Base-by-base conservation (phyloP, 1,139 yeast species). In the Saccharomycopsis crataegensis region DNA sequence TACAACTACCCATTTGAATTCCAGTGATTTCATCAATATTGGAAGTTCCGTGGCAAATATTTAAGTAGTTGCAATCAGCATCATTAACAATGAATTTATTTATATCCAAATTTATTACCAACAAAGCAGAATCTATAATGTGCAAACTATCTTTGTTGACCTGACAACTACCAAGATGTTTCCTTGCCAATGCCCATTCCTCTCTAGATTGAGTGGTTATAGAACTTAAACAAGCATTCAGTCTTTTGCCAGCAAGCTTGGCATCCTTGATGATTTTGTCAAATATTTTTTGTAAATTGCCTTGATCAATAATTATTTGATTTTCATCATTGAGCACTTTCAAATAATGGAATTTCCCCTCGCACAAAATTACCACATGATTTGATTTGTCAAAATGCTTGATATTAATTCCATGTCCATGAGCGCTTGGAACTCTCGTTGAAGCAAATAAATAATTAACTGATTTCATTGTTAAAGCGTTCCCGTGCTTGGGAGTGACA, bases 1-100 rank as follows among this genome's bases (percentile, higher is more conserved):
- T 80, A 70, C 93, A 86, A 1, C 89, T 79, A 17, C 94, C 94
- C 12, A 76, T 70, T 67, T 86, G 93, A 51, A 80, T 72, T 59
- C 85, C 86, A 36, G 76, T 70, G 28, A 71, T 71, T 2, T 71
- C 68, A 48, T 79, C 75, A 55, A 84, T 75, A 41, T 69, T 68
- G 1, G 86, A 76, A 2, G 86, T 76, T 32, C 94, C 94, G 63
- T 83, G 86, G 37, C 84, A 77, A 14, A 85, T 77, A 47, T 56
- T 48, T 36, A 42, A 40, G 22, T 66, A 65, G 41, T 65, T 56
- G 1, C 75, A 68, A 59, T 76, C 76, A 36, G 76, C 79, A 47
- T 74, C 76, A 54, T 79, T 82, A 1, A 77, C 71, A 2, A 62
- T 63, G 0, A 88, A 86, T 33, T 79, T 58, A 58, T 76, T 77